phyloP scores from a whole-genome alignment of 768 basidiomycete genomes.

The Artomyces pyxidatus region DNA sequence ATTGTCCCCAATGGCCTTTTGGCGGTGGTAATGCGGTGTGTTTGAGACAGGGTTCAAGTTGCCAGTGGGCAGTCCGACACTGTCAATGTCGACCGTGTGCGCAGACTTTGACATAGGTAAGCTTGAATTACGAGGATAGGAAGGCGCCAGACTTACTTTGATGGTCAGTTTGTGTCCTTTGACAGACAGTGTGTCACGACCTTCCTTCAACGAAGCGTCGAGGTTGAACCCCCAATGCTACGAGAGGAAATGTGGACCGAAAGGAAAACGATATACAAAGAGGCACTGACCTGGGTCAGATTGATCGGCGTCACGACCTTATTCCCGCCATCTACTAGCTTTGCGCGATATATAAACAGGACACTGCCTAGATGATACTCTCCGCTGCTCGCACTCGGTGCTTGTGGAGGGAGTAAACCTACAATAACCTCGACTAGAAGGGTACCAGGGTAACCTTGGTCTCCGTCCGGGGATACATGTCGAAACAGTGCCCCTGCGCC shows the following conservation, averaged over 20 bases:
- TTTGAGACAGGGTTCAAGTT: slow-evolving; percentile 37
- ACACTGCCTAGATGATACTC: slow-evolving; percentile 56
- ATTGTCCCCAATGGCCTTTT: slow-evolving; percentile 45
- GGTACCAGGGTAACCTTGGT: slow-evolving; percentile 64
- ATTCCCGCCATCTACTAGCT: slow-evolving; percentile 34
- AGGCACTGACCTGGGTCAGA: slow-evolving; percentile 62
- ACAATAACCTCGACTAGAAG: slow-evolving; percentile 42
- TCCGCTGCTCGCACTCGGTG: slow-evolving; percentile 19
- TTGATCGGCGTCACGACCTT: slow-evolving; percentile 62
- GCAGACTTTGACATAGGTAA: too few species aligned
- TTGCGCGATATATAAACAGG: slow-evolving; percentile 61
- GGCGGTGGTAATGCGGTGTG: slow-evolving; percentile 40
- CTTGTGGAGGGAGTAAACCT: slow-evolving; percentile 24
- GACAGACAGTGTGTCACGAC: slow-evolving; percentile 37
- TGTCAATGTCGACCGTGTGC: slow-evolving; percentile 44
- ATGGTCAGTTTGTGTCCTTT: slow-evolving; percentile 40
- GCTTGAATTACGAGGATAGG: too few species aligned
- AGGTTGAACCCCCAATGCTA: slow-evolving; percentile 84
- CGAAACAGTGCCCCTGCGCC: slow-evolving; percentile 44
- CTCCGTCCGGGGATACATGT: slow-evolving; percentile 51
- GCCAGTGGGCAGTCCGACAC: slow-evolving; percentile 44
- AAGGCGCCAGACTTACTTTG: slow-evolving; percentile 28
- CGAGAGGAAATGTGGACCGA: neutral
- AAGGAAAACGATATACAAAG: neutral
- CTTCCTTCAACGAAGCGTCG: slow-evolving; percentile 50